Evolutionary conservation across 164 flowering plant species (phyloP).

Genomic region (Cinnamomum chago): DNA sequence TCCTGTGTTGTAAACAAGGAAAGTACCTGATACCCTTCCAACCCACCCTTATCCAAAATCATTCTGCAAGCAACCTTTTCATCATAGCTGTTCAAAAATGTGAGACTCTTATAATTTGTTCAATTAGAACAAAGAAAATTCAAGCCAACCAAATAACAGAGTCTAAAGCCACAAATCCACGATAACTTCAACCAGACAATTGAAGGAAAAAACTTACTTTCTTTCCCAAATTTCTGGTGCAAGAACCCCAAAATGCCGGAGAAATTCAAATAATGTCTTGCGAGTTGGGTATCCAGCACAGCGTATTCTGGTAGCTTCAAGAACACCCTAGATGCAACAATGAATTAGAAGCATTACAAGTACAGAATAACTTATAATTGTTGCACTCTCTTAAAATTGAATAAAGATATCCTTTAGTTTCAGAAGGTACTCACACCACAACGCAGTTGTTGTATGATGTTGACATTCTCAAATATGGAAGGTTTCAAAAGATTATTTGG

Average conservation of each 20-base stretch:
- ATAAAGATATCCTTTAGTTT: background rate
- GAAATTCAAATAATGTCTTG: slow-evolving; percentile 61
- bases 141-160: background rate
- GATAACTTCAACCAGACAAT: background rate
- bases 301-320: slow-evolving; percentile 87
- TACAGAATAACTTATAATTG: background rate
- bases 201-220: slow-evolving; percentile 35
- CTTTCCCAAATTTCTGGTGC: slow-evolving; percentile 61
- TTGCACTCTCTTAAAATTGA: background rate
- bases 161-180: background rate
- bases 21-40: slow-evolving; percentile 74
- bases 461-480: slow-evolving; percentile 60
- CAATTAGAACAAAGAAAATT: background rate
- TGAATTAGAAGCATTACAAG: background rate
- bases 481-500: slow-evolving; percentile 75
- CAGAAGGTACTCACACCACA: slow-evolving; percentile 68
- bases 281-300: slow-evolving; percentile 89
- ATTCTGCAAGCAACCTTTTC: slow-evolving; percentile 64
- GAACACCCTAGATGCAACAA: slow-evolving; percentile 62
- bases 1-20: background rate
- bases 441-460: slow-evolving; percentile 79
- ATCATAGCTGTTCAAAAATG: slow-evolving; percentile 49
- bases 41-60: slow-evolving; percentile 65
- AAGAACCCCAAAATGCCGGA: slow-evolving; percentile 62
- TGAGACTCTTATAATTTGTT: background rate